phyloP scores from a whole-genome alignment of 495 filamentous ascomycete species.

The Opeltia flavorubescens region DNA sequence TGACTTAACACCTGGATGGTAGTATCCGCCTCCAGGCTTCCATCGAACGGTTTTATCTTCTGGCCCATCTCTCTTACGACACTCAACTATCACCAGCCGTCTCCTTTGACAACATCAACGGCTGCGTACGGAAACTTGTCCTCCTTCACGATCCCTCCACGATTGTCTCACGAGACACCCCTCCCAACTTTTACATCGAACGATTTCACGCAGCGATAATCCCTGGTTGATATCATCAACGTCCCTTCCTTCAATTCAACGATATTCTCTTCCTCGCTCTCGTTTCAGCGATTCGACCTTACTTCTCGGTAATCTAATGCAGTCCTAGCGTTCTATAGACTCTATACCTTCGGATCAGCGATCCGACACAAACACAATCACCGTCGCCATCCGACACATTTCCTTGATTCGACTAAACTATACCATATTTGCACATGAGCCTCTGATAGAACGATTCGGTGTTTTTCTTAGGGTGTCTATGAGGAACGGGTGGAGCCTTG shows the following conservation, averaged over 20 bases:
- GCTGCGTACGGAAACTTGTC: conserved; percentile 16
- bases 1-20: background rate
- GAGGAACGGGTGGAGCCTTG: conserved; percentile 19
- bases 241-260: conserved; percentile 25
- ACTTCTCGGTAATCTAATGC: conserved; percentile 23
- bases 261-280: conserved; percentile 17
- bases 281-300: conserved; percentile 16
- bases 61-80: conserved; percentile 21
- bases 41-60: conserved; percentile 25
- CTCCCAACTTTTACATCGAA: conserved; percentile 15
- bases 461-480: conserved; percentile 25
- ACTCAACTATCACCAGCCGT: conserved; percentile 24
- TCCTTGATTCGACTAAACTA: conserved; percentile 45
- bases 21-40: background rate
- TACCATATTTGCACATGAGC: conserved; percentile 47
- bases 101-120: conserved; percentile 25
- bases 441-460: conserved; percentile 48
- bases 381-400: conserved; percentile 28
- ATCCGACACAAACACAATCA: conserved; percentile 33
- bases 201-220: conserved; percentile 40
- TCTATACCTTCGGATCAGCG: conserved; percentile 30
- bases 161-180: conserved; percentile 9
- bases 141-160: conserved; percentile 12
- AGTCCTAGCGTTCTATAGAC: conserved; percentile 28
- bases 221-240: conserved; percentile 21